Percentiles rank a stretch among this genome's conserved stretches.
These are phyloP conservation scores for Epicoccum sorghinum DNA, from an alignment of 2,329 filamentous ascomycete species.

Conservation along the genomic window DNA sequence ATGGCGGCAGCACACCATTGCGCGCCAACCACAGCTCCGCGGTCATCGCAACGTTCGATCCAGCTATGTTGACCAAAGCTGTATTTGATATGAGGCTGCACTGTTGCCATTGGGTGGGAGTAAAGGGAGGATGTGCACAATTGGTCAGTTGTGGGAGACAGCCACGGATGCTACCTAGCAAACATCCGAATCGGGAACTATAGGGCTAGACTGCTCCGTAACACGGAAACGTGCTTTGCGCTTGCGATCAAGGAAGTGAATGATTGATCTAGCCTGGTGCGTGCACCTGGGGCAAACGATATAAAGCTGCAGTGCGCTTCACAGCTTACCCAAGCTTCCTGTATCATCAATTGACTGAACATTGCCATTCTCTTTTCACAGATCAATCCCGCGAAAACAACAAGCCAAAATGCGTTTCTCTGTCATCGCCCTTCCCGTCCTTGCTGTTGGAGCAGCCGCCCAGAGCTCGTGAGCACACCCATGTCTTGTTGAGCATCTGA, in stretches of 20 bases:
- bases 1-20: background rate
- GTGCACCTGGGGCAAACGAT: background rate
- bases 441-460: slow-evolving; percentile 8
- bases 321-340: background rate
- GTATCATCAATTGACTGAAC: background rate
- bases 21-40: background rate
- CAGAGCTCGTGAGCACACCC: slow-evolving; percentile 11
- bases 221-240: background rate
- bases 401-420: slow-evolving; percentile 13
- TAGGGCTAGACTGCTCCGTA: background rate
- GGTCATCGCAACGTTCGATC: background rate
- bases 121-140: background rate
- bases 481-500: background rate
- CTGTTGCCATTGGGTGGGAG: background rate
- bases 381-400: background rate
- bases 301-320: slow-evolving; percentile 8
- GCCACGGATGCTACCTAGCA: background rate
- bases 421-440: slow-evolving; percentile 4
- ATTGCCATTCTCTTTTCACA: no score
- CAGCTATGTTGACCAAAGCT: background rate
- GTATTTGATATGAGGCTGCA: background rate
- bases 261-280: background rate
- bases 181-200: background rate
- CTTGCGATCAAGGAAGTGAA: background rate
- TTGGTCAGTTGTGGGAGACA: background rate